phyloP scores from a whole-genome alignment of 345 rosid genomes.

The Moricandia arvensis region DNA sequence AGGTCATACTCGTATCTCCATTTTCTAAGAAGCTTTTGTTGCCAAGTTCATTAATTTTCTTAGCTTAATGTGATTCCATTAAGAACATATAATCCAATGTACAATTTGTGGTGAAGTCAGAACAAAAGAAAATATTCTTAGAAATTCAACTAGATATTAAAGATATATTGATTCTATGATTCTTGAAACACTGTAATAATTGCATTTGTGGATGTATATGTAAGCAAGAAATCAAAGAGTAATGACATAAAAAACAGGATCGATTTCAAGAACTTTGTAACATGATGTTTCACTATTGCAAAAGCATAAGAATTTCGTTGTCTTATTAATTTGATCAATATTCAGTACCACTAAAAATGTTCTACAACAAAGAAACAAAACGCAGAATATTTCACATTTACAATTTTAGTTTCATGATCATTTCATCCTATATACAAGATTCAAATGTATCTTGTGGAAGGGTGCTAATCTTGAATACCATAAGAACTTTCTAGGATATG shows the following conservation, averaged over 20 bases:
- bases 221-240: neutral
- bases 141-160: neutral
- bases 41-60: neutral
- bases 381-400: neutral
- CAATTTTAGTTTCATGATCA: no score
- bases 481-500: no score
- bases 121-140: neutral
- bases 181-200: neutral
- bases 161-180: neutral
- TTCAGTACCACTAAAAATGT: neutral
- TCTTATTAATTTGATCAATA: neutral
- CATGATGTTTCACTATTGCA: neutral
- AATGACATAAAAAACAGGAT: neutral
- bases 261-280: neutral
- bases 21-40: neutral
- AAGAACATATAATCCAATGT: slow-evolving; percentile 8
- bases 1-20: neutral
- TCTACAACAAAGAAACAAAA: neutral
- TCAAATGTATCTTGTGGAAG: no score
- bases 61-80: slow-evolving; percentile 1
- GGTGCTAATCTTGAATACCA: no score
- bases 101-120: neutral
- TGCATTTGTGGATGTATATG: neutral
- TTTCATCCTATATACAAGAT: no score
- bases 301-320: neutral